phyloP scores from a whole-genome alignment of 352 stramenopile species.

The Pythium plurisporium region DNA sequence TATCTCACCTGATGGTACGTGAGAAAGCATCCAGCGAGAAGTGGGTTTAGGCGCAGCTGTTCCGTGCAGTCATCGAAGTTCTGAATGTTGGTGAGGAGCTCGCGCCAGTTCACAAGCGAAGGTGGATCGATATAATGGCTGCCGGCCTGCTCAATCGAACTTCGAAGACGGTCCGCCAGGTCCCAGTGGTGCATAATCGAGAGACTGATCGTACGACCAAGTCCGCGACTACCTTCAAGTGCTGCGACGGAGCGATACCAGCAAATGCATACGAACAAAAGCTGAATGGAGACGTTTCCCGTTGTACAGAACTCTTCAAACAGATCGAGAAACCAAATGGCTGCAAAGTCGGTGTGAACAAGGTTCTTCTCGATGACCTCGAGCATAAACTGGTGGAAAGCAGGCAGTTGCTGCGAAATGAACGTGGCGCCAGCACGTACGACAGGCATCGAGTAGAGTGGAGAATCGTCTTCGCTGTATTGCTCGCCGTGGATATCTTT shows the following conservation, averaged over 20 bases:
- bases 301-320: conserved; percentile 27
- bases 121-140: neutral
- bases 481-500: neutral
- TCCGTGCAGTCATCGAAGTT: neutral
- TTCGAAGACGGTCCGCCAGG: neutral
- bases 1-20: conserved; percentile 25
- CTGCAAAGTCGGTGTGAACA: no score
- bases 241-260: conserved; percentile 28
- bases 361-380: no score
- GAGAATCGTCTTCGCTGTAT: neutral
- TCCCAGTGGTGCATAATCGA: neutral
- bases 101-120: neutral
- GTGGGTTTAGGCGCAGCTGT: conserved; percentile 22
- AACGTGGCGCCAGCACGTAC: no score
- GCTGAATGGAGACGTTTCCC: conserved; percentile 19
- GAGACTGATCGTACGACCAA: neutral
- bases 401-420: no score
- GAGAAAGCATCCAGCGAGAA: conserved; percentile 27
- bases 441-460: no score
- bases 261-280: conserved; percentile 31
- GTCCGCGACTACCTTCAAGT: conserved; percentile 9
- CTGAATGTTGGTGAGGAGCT: neutral
- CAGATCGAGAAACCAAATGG: conserved; percentile 16
- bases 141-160: neutral
- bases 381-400: no score